Percentiles rank a stretch among this genome's conserved stretches.
phyloP scores from a whole-genome alignment of 495 filamentous ascomycete genomes.

The Neurospora sp. region DNA sequence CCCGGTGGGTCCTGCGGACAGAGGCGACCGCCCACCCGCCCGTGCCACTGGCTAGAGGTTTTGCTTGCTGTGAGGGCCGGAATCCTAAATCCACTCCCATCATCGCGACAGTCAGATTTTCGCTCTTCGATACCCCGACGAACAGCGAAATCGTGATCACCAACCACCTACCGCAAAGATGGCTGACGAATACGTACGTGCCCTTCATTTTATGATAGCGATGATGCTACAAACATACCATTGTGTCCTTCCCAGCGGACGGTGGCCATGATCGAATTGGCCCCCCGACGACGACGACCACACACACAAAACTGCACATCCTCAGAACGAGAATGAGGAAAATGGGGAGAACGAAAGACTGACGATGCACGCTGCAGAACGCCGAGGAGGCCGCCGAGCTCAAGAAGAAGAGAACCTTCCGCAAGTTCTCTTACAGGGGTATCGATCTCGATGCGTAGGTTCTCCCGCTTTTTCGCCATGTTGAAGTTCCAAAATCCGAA shows the following conservation, averaged over 20 bases:
- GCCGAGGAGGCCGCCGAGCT: constrained; percentile 94
- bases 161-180: constrained; percentile 54
- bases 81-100: constrained; percentile 19
- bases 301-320: not conserved
- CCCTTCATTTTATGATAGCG: not conserved
- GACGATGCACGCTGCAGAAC: constrained; percentile 50
- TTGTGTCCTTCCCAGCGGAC: not conserved
- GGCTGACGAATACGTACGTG: constrained; percentile 93
- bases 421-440: constrained; percentile 99
- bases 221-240: not conserved
- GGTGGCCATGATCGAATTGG: not conserved
- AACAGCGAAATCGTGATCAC: constrained; percentile 29
- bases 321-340: not conserved
- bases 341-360: constrained; percentile 20
- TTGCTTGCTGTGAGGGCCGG: constrained; percentile 10
- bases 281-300: not conserved
- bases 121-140: constrained; percentile 29
- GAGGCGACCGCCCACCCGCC: constrained; percentile 10
- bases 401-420: constrained; percentile 99
- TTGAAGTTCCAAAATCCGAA: not conserved
- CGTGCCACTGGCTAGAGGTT: constrained; percentile 5
- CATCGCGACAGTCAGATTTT: constrained; percentile 27
- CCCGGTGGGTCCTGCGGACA: constrained; percentile 13
- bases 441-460: constrained; percentile 97
- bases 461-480: constrained; percentile 5